Evolutionary conservation across 192 early-diverging fungal species (phyloP).

Genomic region (Piromyces sp.): DNA sequence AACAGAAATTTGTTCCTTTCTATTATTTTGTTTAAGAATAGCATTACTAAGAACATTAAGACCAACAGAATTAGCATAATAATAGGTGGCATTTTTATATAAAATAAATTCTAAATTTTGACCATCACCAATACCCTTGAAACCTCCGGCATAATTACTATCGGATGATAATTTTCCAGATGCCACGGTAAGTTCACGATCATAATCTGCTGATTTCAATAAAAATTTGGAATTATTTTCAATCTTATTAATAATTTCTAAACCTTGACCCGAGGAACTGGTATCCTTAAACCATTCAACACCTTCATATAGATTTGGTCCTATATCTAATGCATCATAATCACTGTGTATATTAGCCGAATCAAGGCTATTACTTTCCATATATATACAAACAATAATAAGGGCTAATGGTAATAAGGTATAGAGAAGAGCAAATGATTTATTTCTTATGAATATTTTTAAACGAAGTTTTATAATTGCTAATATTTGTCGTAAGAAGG

Average conservation of each 20-base stretch:
- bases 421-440: neutral
- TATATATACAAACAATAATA: neutral
- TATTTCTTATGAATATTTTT: neutral
- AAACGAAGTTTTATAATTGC: neutral
- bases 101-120: too few species aligned
- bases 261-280: neutral
- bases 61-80: too few species aligned
- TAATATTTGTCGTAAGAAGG: neutral
- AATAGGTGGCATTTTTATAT: too few species aligned
- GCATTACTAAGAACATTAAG: too few species aligned
- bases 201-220: too few species aligned
- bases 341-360: neutral
- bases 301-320: neutral
- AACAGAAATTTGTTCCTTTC: too few species aligned
- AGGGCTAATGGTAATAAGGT: neutral
- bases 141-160: too few species aligned
- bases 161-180: too few species aligned
- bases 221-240: too few species aligned
- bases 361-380: neutral
- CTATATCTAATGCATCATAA: neutral
- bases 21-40: too few species aligned
- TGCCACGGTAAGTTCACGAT: too few species aligned
- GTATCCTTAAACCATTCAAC: neutral
- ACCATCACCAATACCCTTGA: too few species aligned
- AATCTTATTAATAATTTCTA: neutral